Evolutionary conservation across 257 asterid species (phyloP).

Genomic region (Fraxinus cuspidata): DNA sequence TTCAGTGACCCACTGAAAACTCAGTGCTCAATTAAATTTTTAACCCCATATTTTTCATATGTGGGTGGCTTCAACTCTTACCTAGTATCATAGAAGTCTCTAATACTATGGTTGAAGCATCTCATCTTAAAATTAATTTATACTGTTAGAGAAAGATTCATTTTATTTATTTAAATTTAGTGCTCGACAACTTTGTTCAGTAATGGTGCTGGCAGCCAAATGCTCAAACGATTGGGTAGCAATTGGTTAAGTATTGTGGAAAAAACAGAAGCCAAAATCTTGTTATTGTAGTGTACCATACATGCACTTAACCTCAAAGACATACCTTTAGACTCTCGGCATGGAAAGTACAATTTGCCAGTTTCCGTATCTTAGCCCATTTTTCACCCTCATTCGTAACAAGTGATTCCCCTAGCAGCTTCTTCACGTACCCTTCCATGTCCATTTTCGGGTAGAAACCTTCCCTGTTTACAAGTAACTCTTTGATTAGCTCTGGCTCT

Average conservation of each 20-base stretch:
- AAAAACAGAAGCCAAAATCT: not conserved
- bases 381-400: constrained; percentile 51
- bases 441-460: constrained; percentile 45
- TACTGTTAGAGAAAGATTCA: too few relatives aligned
- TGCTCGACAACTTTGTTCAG: too few relatives aligned
- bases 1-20: too few relatives aligned
- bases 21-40: too few relatives aligned
- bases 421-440: constrained; percentile 38
- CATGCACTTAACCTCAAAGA: not conserved
- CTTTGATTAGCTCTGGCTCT: constrained; percentile 45
- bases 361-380: constrained; percentile 49
- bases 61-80: too few relatives aligned
- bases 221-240: too few relatives aligned
- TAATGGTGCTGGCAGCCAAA: too few relatives aligned
- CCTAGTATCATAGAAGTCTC: too few relatives aligned
- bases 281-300: not conserved
- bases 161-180: too few relatives aligned
- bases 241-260: not conserved
- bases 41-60: too few relatives aligned
- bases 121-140: too few relatives aligned
- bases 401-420: constrained; percentile 47
- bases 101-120: too few relatives aligned
- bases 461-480: constrained; percentile 45
- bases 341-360: constrained; percentile 57
- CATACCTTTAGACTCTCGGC: constrained; percentile 47